Evolutionary conservation across 805 yeast genomes (phyloP).

Genomic region (Wickerhamomyces strasburgensis): DNA sequence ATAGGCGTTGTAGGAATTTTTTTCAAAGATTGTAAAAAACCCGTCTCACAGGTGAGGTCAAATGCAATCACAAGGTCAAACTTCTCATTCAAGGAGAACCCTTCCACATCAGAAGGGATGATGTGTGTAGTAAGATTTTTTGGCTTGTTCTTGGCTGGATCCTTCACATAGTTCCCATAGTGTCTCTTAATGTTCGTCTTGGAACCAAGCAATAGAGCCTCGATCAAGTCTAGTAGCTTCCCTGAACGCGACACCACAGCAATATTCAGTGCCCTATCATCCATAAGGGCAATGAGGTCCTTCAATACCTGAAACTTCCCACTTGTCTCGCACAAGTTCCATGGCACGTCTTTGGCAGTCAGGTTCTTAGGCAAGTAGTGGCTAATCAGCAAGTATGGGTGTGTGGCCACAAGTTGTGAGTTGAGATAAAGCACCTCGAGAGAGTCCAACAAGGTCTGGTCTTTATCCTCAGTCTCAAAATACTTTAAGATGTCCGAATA

Average conservation of each 20-base stretch:
- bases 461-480: constrained; percentile 55
- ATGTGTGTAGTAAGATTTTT: constrained; percentile 19
- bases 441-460: constrained; percentile 64
- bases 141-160: constrained; percentile 33
- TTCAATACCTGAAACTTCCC: constrained; percentile 76
- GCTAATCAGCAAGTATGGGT: constrained; percentile 80
- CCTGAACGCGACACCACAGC: constrained; percentile 72
- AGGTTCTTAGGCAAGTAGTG: constrained; percentile 83
- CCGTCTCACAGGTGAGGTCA: constrained; percentile 54
- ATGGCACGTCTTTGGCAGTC: constrained; percentile 64
- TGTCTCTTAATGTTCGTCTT: constrained; percentile 52
- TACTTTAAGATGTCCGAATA: constrained; percentile 86
- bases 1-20: constrained; percentile 42
- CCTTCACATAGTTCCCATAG: constrained; percentile 59
- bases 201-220: constrained; percentile 64
- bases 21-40: constrained; percentile 28
- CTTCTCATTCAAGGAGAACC: constrained; percentile 9
- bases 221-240: constrained; percentile 63
- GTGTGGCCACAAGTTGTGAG: constrained; percentile 76
- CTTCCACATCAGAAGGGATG: constrained; percentile 16
- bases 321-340: constrained; percentile 66
- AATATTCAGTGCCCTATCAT: constrained; percentile 42
- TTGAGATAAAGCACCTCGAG: constrained; percentile 70
- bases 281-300: constrained; percentile 56
- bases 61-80: constrained; percentile 61